A percentile compares a stretch with the other conserved stretches of the same genome.
Evolutionary conservation across 805 yeast species (phyloP).

Genomic region (Saccharomyces jurei): DNA sequence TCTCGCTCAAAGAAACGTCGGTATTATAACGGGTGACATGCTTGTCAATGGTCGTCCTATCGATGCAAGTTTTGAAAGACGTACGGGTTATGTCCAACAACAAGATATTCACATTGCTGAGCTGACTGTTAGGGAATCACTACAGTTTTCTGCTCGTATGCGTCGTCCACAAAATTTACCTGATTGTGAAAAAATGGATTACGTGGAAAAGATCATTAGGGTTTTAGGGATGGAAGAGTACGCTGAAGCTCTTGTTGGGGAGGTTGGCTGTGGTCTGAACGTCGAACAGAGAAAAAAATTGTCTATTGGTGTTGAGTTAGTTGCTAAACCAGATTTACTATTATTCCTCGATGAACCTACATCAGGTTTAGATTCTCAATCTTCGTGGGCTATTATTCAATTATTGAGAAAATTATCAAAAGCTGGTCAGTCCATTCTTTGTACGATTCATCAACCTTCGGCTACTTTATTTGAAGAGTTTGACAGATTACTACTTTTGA

Average conservation of each 20-base stretch:
- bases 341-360: slow-evolving; percentile 46
- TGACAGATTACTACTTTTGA: slow-evolving; percentile 40
- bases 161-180: slow-evolving; percentile 40
- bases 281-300: slow-evolving; percentile 38
- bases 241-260: slow-evolving; percentile 47
- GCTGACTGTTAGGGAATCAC: slow-evolving; percentile 30
- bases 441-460: slow-evolving; percentile 53
- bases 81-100: slow-evolving; percentile 52
- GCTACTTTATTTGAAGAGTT: slow-evolving; percentile 42
- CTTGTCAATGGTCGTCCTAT: slow-evolving; percentile 44
- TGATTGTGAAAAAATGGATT: slow-evolving; percentile 36
- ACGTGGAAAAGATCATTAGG: slow-evolving; percentile 44
- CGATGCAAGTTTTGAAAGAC: slow-evolving; percentile 43
- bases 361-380: slow-evolving; percentile 45
- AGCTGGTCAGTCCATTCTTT: slow-evolving; percentile 44
- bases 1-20: slow-evolving; percentile 45
- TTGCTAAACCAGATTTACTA: slow-evolving; percentile 39
- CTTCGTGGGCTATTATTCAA: slow-evolving; percentile 45
- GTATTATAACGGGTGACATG: slow-evolving; percentile 50
- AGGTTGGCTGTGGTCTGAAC: slow-evolving; percentile 36
- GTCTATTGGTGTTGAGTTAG: slow-evolving; percentile 41
- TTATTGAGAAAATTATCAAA: slow-evolving; percentile 37
- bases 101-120: slow-evolving; percentile 44
- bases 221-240: slow-evolving; percentile 45
- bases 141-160: slow-evolving; percentile 42